phyloP scores from a whole-genome alignment of 495 filamentous ascomycete species.

The Penicillium silybi region DNA sequence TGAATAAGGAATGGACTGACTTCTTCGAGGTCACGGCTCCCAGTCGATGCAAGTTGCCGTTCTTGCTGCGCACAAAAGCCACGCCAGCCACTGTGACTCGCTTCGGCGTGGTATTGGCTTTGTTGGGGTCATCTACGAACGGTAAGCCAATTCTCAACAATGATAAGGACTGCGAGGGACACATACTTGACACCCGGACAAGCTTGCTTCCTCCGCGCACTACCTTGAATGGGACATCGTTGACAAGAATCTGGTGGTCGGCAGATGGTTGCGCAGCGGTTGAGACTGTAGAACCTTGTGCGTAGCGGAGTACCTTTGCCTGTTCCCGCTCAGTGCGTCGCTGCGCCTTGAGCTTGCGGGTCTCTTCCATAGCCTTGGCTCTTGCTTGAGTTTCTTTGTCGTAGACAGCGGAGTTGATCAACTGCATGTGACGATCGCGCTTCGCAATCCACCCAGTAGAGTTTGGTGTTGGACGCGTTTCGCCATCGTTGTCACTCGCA shows the following conservation, averaged over 20 bases:
- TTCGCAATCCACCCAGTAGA: constrained; percentile 69
- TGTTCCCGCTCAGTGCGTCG: constrained; percentile 62
- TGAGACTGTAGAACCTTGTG: constrained; percentile 33
- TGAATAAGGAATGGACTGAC: constrained; percentile 18
- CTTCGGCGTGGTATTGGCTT: constrained; percentile 72
- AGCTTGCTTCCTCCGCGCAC: constrained; percentile 81
- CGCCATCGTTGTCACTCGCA: constrained; percentile 32
- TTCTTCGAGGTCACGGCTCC: constrained; percentile 43
- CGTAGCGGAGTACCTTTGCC: constrained; percentile 46
- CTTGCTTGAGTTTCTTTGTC: constrained; percentile 70
- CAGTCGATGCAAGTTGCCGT: constrained; percentile 79
- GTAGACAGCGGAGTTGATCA: constrained; percentile 82
- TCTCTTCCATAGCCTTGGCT: constrained; percentile 70
- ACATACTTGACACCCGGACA: constrained; percentile 67
- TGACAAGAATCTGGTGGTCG: constrained; percentile 65
- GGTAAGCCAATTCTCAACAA: constrained; percentile 42
- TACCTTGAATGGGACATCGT: constrained; percentile 75
- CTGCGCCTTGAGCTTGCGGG: constrained; percentile 55
- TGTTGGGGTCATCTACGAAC: constrained; percentile 54
- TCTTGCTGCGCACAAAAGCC: constrained; percentile 82
- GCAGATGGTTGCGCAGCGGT: constrained; percentile 27
- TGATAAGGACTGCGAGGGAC: not conserved
- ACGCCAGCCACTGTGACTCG: constrained; percentile 74
- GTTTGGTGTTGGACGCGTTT: constrained; percentile 23
- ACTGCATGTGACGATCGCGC: constrained; percentile 78